Conservation (phyloP, 2,329 filamentous ascomycete genomes). For the Rutstroemia sydowiana region DNA sequence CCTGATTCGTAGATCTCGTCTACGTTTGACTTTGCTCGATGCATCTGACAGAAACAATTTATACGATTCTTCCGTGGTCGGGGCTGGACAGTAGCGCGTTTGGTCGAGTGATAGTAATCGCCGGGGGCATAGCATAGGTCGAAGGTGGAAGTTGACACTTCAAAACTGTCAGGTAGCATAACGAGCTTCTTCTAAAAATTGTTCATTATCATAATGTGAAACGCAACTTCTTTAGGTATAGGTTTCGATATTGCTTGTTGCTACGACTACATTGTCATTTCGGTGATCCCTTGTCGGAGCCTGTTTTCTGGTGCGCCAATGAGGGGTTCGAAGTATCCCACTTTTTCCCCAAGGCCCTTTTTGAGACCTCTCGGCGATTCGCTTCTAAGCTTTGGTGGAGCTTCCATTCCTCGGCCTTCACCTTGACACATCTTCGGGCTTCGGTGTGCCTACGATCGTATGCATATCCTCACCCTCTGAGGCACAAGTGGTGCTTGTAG, state of each 20-base stretch:
- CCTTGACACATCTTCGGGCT: no score
- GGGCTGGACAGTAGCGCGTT: conserved; percentile 41
- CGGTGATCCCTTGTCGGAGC: no score
- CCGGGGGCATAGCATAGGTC: conserved; percentile 37
- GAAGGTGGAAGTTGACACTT: conserved; percentile 37
- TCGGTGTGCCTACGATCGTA: no score
- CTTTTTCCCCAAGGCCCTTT: no score
- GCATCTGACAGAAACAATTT: conserved; percentile 31
- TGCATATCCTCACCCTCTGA: no score
- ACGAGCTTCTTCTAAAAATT: conserved; percentile 30
- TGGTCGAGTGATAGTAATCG: conserved; percentile 42
- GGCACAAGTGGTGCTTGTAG: no score
- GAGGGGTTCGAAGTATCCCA: no score
- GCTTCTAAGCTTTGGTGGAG: no score
- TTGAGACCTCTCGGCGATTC: no score
- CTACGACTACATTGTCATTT: not conserved
- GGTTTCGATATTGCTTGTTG: not conserved
- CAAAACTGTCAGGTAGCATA: conserved; percentile 34
- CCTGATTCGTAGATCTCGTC: conserved; percentile 34
- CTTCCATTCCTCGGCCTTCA: no score
- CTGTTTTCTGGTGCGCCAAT: no score
- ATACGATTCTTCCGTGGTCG: conserved; percentile 30
- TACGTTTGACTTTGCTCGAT: conserved; percentile 28
- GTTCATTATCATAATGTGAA: conserved; percentile 13
- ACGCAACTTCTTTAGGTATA: not conserved